A percentile compares a stretch with the other conserved stretches of the same genome.
Conservation (phyloP, 2,329 filamentous ascomycete species). For the Pyricularia pennisetigena region DNA sequence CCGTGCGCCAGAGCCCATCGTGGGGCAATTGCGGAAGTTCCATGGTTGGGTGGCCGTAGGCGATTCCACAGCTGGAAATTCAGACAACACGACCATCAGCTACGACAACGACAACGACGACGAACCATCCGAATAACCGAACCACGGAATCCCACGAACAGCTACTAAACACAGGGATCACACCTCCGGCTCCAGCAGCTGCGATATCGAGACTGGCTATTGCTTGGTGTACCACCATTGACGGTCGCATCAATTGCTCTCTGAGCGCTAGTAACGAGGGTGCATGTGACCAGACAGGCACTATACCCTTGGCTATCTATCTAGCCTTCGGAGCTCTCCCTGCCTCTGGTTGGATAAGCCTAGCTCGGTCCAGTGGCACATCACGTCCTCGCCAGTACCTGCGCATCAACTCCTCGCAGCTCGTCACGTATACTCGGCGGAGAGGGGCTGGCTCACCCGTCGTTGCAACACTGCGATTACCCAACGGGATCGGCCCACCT, state of each 20-base stretch:
- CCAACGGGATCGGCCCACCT: not conserved
- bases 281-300: constrained; percentile 3
- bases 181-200: not conserved
- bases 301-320: not conserved
- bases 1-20: not conserved
- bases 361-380: not conserved
- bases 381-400: constrained; percentile 1
- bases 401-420: not conserved
- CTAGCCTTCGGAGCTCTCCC: not conserved
- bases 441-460: not conserved
- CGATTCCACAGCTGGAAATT: not conserved
- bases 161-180: not conserved
- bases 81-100: not conserved
- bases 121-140: not conserved
- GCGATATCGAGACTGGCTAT: not conserved
- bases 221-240: not conserved
- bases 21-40: constrained; percentile 1
- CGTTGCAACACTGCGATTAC: not conserved
- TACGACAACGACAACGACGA: not conserved
- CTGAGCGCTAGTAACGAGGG: not conserved
- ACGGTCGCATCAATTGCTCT: not conserved
- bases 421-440: not conserved
- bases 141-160: not conserved
- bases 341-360: constrained; percentile 1
- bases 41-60: not conserved